phyloP scores from a whole-genome alignment of 2,329 filamentous ascomycete genomes.

The Fusarium papillatum region DNA sequence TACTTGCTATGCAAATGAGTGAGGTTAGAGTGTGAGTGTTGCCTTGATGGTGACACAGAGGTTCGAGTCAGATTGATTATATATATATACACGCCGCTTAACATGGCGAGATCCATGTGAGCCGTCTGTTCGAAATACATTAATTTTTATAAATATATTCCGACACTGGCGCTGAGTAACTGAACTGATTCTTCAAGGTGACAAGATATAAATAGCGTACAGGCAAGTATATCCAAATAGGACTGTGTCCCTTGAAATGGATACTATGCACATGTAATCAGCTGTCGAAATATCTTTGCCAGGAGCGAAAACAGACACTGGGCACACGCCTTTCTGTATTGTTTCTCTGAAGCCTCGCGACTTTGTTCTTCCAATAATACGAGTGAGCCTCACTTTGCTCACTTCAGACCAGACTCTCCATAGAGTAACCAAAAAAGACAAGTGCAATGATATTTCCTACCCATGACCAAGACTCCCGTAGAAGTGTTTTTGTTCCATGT shows the following conservation, averaged over 20 bases:
- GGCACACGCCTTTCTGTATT: neutral
- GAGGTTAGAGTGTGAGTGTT: neutral
- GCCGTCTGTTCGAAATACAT: neutral
- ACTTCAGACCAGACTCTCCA: neutral
- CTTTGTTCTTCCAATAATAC: neutral
- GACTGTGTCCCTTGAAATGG: neutral
- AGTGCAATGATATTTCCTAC: conserved; percentile 45
- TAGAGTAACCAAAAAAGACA: conserved; percentile 29
- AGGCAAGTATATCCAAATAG: neutral
- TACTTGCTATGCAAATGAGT: neutral
- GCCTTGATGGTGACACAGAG: neutral
- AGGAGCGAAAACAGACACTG: neutral
- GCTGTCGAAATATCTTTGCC: neutral
- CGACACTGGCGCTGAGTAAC: neutral
- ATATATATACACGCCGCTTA: neutral
- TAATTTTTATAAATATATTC: neutral
- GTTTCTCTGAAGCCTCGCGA: neutral
- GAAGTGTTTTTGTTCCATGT: conserved; percentile 40
- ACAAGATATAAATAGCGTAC: neutral
- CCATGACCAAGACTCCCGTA: conserved; percentile 43
- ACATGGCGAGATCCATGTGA: neutral
- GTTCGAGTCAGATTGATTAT: neutral
- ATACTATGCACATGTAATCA: neutral
- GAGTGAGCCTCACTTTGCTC: neutral
- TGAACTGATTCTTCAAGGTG: neutral